Percentiles rank a stretch among this genome's conserved stretches.
These are phyloP conservation scores for Diutina scorzettiae DNA, from an alignment of 1,139 yeast genomes.

Conservation along the genomic window DNA sequence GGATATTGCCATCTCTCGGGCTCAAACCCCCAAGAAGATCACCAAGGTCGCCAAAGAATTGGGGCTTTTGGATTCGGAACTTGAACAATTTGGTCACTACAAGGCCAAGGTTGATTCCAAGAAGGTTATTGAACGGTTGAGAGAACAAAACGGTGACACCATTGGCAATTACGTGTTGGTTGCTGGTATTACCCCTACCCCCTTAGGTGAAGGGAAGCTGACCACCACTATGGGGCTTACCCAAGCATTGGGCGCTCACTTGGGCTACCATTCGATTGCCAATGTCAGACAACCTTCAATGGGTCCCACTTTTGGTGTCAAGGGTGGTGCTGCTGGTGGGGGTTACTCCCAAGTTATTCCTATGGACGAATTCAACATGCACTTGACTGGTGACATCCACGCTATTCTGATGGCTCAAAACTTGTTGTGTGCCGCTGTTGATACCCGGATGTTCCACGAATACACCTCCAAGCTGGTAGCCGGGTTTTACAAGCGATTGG, in stretches of 20 bases:
- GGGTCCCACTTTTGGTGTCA: slow-evolving; percentile 99
- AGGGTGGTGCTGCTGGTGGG: slow-evolving; percentile 99
- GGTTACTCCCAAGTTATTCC: slow-evolving; percentile 98
- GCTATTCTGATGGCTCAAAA: slow-evolving; percentile 95
- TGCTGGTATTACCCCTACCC: slow-evolving; percentile 97
- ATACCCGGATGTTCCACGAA: slow-evolving; percentile 97
- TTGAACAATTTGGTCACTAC: slow-evolving; percentile 85
- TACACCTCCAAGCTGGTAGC: slow-evolving; percentile 84
- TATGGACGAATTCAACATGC: slow-evolving; percentile 98
- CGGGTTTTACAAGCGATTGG: slow-evolving; percentile 66
- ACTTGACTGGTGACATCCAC: slow-evolving; percentile 95
- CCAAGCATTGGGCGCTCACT: slow-evolving; percentile 90
- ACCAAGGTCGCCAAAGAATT: slow-evolving; percentile 73
- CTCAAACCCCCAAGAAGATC: slow-evolving; percentile 80
- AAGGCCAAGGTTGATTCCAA: slow-evolving; percentile 71
- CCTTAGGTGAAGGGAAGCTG: slow-evolving; percentile 96
- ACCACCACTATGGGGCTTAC: slow-evolving; percentile 96
- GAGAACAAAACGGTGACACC: slow-evolving; percentile 41
- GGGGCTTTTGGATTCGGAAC: slow-evolving; percentile 70
- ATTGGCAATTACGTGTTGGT: slow-evolving; percentile 81
- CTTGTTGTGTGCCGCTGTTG: slow-evolving; percentile 93
- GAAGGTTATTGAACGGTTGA: slow-evolving; percentile 47
- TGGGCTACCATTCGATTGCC: slow-evolving; percentile 70
- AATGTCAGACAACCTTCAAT: slow-evolving; percentile 96
- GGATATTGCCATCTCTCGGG: slow-evolving; percentile 85